Evolutionary conservation across 805 yeast species (phyloP).

Genomic region (Wilhelminamyces savonicus): DNA sequence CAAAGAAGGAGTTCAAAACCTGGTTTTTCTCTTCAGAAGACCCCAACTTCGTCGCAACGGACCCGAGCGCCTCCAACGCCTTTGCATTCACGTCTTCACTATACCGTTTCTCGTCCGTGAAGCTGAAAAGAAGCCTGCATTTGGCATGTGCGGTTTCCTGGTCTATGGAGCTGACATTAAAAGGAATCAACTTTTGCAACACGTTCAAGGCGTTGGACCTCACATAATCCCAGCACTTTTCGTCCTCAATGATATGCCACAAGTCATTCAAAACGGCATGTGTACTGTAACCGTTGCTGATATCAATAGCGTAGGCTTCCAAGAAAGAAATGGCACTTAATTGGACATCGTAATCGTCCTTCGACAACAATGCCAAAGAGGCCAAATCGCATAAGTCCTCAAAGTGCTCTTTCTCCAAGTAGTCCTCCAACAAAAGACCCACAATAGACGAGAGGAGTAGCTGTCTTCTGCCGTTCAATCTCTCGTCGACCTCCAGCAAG

Average conservation of each 20-base stretch:
- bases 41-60: conserved; percentile 19
- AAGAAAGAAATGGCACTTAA: conserved; percentile 32
- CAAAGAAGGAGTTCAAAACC: conserved; percentile 22
- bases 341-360: conserved; percentile 39
- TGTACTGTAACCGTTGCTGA: conserved; percentile 1
- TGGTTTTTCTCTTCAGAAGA: conserved; percentile 24
- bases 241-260: conserved; percentile 14
- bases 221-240: conserved; percentile 35
- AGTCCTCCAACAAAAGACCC: conserved; percentile 19
- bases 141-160: no score
- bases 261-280: conserved; percentile 5
- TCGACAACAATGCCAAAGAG: conserved; percentile 29
- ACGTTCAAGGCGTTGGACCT: no score
- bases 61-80: conserved; percentile 27
- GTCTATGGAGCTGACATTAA: no score
- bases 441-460: conserved; percentile 32
- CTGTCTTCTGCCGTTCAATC: conserved; percentile 46
- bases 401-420: conserved; percentile 5
- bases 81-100: no score
- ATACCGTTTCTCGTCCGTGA: no score
- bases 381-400: conserved; percentile 19
- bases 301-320: conserved; percentile 1
- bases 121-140: no score
- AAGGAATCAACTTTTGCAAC: no score
- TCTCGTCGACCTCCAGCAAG: conserved; percentile 7